Base-by-base conservation (phyloP, 768 basidiomycete genomes). In the Lactifluus hygrophoroides region DNA sequence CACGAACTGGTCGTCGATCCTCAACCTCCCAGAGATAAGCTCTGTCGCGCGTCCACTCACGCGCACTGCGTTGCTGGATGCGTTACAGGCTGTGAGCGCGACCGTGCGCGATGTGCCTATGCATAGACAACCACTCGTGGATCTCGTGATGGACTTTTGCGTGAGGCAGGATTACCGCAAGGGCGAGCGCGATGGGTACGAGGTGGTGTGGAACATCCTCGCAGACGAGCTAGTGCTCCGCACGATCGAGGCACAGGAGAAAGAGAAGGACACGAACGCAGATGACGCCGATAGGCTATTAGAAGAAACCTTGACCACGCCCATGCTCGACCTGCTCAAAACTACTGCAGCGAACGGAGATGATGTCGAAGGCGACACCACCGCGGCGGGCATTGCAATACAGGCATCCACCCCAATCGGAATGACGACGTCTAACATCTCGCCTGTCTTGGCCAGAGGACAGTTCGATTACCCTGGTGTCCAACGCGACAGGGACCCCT, bases 31-130 rank as follows among this genome's bases (percentile, higher is more conserved):
- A 1, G 66, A 57, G 30, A 60, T 73, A 3, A 67, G 64, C 56
- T 63, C 61, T 0, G 27, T 61, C 3, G 57, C 72, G 3, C 71
- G 81, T 16, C 80, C 82, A 0, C 58, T 76, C 17, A 86, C 88
- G 3, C 74, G 84, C 21, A 66, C 73, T 37, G 79, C 80, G 17
- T 73, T 84, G 51, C 79, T 88, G 75, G 74, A 77, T 19, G 74
- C 79, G 2, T 71, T 90, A 34, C 74, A 81, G 54, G 68, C 67
- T 10, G 81, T 83, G 2, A 87, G 86, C 64, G 80, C 83, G 14
- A 80, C 78, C 30, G 77, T 90, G 38, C 82, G 77, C 66, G 88
- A 90, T 61, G 85, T 89, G 75, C 78, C 76, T 32, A 71, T 72
- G 11, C 88, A 90, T 68, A 76, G 88, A 40, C 74, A 76, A 52